Conservation (phyloP, 257 asterid genomes). For the Forsythia suspensa region DNA sequence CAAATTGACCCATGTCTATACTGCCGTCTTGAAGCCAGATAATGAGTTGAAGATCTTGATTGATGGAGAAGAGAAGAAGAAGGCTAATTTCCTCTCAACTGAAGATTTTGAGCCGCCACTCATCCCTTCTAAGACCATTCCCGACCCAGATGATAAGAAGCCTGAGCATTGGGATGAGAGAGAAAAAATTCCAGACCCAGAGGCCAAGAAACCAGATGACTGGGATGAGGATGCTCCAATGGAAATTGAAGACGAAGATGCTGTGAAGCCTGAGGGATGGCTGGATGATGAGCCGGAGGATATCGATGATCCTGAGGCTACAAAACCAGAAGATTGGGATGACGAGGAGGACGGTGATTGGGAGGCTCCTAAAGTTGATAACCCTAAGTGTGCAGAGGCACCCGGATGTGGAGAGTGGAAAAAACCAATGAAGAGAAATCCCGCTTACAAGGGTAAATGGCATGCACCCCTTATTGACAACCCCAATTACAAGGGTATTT, state of each 20-base stretch:
- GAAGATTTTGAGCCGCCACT: constrained; percentile 92
- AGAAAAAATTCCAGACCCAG: constrained; percentile 87
- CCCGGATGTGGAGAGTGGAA: constrained; percentile 99
- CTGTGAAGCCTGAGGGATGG: constrained; percentile 97
- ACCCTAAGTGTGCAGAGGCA: constrained; percentile 77
- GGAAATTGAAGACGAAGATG: constrained; percentile 87
- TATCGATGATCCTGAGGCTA: constrained; percentile 87
- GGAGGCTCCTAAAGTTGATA: constrained; percentile 91
- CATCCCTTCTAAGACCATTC: constrained; percentile 84
- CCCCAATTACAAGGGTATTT: constrained; percentile 91
- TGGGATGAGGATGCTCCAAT: constrained; percentile 98
- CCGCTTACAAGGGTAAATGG: constrained; percentile 97
- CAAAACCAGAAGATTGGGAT: constrained; percentile 98
- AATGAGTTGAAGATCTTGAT: constrained; percentile 69
- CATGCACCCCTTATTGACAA: constrained; percentile 77
- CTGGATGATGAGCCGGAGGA: constrained; percentile 99
- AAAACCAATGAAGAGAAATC: constrained; percentile 80
- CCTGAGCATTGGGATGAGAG: constrained; percentile 99
- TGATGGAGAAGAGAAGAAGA: constrained; percentile 97
- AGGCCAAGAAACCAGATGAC: constrained; percentile 86
- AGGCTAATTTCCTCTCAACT: constrained; percentile 66
- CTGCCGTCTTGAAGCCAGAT: constrained; percentile 81
- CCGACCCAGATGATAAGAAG: constrained; percentile 93
- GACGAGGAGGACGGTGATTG: constrained; percentile 98
- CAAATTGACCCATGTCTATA: constrained; percentile 90